A percentile compares a stretch with the other conserved stretches of the same genome.
Evolutionary conservation across 1,139 yeast species (phyloP).

Genomic region (Yamadazyma conglobata): DNA sequence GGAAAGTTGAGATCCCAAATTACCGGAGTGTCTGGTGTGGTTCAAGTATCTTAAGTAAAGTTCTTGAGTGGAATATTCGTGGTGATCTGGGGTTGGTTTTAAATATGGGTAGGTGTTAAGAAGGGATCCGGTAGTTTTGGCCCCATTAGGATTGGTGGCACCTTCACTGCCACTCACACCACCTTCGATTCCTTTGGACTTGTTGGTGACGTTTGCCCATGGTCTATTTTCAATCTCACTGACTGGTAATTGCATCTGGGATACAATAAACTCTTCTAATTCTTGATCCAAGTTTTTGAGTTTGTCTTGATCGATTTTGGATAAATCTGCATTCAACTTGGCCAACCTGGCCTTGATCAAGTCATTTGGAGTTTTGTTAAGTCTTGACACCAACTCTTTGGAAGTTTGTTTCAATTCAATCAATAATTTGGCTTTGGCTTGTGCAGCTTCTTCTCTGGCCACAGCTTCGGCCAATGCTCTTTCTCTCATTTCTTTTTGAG

Average conservation of each 20-base stretch:
- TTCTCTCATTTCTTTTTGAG: conserved; percentile 31
- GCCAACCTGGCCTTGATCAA: conserved; percentile 29
- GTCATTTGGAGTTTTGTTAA: conserved; percentile 35
- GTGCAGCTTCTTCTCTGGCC: conserved; percentile 43
- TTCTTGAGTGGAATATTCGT: conserved; percentile 67
- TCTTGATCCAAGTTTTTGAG: conserved; percentile 42
- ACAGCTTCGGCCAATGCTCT: conserved; percentile 43
- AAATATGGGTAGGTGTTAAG: conserved; percentile 37
- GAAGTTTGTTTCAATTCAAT: conserved; percentile 34
- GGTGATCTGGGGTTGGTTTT: conserved; percentile 43
- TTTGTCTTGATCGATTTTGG: conserved; percentile 27
- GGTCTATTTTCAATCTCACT: conserved; percentile 32
- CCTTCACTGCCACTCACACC: conserved; percentile 6
- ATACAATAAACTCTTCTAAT: conserved; percentile 37
- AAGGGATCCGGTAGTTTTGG: conserved; percentile 29
- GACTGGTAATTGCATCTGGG: conserved; percentile 34
- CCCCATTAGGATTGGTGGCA: neutral
- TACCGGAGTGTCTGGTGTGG: conserved; percentile 43
- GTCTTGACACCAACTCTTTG: conserved; percentile 25
- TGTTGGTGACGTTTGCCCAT: conserved; percentile 23
- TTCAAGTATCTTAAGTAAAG: conserved; percentile 68
- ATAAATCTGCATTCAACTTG: conserved; percentile 30
- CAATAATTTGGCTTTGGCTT: conserved; percentile 33
- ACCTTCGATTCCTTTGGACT: conserved; percentile 8
- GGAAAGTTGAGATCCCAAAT: conserved; percentile 62